Conservation (phyloP, 441 rosid species). For the Arabidopsis lyrata region DNA sequence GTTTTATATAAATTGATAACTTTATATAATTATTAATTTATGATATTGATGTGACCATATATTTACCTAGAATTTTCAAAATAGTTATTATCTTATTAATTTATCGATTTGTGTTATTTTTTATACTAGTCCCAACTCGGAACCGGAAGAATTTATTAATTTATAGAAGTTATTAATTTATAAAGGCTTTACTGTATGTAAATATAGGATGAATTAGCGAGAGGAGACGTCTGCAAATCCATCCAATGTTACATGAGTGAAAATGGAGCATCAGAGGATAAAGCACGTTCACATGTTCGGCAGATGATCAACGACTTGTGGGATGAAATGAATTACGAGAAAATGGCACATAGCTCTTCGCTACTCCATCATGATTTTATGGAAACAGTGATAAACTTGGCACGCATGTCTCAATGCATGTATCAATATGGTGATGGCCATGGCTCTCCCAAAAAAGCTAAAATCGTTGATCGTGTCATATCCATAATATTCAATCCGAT, state of each 20-base stretch:
- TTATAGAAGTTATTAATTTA: too few relatives aligned
- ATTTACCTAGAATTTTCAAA: too few relatives aligned
- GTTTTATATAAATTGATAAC: too few relatives aligned
- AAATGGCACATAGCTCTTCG: conserved; percentile 1
- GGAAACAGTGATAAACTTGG: conserved; percentile 13
- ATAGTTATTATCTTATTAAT: too few relatives aligned
- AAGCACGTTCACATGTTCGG: conserved; percentile 31
- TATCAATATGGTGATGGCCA: conserved; percentile 38
- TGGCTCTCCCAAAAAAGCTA: conserved; percentile 22
- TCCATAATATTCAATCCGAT: conserved; percentile 33
- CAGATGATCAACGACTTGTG: conserved; percentile 43
- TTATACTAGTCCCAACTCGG: too few relatives aligned
- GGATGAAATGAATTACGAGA: conserved; percentile 50
- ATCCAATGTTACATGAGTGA: conserved; percentile 49
- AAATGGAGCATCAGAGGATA: conserved; percentile 34
- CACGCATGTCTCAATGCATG: conserved; percentile 41
- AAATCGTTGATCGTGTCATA: conserved; percentile 31
- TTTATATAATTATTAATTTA: too few relatives aligned
- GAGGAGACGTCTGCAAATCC: conserved; percentile 51
- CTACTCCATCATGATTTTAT: conserved; percentile 35
- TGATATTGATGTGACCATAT: too few relatives aligned
- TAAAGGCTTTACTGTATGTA: too few relatives aligned
- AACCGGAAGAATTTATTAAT: too few relatives aligned
- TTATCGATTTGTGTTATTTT: too few relatives aligned
- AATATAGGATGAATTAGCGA: conserved; percentile 41